phyloP scores from a whole-genome alignment of 2,329 filamentous ascomycete species.

The Penicillium expansum region DNA sequence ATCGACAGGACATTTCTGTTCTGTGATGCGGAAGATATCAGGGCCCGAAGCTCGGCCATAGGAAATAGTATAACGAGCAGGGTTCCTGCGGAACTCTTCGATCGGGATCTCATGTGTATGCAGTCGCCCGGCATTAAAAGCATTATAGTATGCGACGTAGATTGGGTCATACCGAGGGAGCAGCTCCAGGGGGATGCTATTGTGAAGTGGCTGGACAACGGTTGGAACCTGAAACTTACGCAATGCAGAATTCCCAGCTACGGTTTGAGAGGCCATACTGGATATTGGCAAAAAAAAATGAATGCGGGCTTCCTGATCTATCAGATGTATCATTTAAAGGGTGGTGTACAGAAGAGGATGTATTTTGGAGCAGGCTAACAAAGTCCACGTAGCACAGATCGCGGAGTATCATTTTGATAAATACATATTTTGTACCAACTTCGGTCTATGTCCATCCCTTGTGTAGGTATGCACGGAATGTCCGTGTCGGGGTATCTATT shows the following conservation, averaged over 20 bases:
- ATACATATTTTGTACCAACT: neutral
- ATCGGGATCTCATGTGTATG: constrained; percentile 45
- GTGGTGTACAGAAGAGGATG: neutral
- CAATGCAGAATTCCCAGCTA: constrained; percentile 21
- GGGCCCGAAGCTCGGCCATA: constrained; percentile 41
- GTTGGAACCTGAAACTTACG: constrained; percentile 25
- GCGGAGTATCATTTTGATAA: neutral
- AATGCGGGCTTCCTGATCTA: neutral
- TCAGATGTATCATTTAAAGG: neutral
- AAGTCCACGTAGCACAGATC: neutral
- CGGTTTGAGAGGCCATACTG: constrained; percentile 9
- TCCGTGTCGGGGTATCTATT: neutral
- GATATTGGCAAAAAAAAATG: neutral
- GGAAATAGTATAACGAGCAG: constrained; percentile 36
- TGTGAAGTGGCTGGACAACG: constrained; percentile 39
- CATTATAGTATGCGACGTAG: constrained; percentile 44
- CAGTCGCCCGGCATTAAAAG: constrained; percentile 42
- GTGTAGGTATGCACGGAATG: neutral
- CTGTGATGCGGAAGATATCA: constrained; percentile 40
- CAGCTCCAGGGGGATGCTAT: constrained; percentile 42
- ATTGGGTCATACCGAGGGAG: constrained; percentile 40
- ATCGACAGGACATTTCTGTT: constrained; percentile 41
- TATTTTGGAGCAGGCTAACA: neutral
- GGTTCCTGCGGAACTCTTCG: constrained; percentile 40
- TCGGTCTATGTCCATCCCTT: neutral